A percentile compares a stretch with the other conserved stretches of the same genome.
These are phyloP conservation scores for Rauvolfia tetraphylla DNA, from an alignment of 257 asterid genomes.

Conservation along the genomic window DNA sequence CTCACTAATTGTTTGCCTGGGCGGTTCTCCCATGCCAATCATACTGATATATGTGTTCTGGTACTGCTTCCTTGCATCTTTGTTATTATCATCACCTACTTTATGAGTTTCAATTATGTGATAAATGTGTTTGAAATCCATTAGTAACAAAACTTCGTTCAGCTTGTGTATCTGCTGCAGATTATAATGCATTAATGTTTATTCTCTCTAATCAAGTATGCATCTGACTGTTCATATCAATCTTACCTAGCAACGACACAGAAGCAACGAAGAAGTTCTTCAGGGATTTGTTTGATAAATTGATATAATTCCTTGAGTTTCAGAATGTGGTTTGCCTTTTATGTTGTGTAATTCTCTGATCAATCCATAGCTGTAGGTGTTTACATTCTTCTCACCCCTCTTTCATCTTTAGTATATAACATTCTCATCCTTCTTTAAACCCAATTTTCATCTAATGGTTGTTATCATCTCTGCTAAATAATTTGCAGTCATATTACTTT, in stretches of 20 bases:
- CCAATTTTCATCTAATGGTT: too few species aligned
- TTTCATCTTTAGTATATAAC: background rate
- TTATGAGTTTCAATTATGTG: conserved; percentile 7
- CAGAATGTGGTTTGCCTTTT: background rate
- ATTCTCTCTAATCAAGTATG: background rate
- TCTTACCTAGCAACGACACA: background rate
- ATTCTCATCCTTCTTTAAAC: too few species aligned
- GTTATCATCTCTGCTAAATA: too few species aligned
- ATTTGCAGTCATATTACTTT: too few species aligned
- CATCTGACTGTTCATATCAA: background rate
- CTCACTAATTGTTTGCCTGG: conserved; percentile 75
- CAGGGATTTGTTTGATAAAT: background rate
- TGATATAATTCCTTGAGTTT: background rate
- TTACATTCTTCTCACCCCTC: background rate
- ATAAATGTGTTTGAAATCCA: background rate
- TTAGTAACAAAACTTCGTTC: background rate
- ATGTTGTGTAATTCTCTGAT: background rate
- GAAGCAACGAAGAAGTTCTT: background rate
- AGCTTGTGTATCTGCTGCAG: background rate
- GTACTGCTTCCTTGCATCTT: conserved; percentile 36
- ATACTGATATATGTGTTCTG: conserved; percentile 62
- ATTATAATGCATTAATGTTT: background rate
- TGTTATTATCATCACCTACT: background rate
- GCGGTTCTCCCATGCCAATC: conserved; percentile 57
- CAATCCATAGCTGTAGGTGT: background rate